Conservation (phyloP, 2,329 filamentous ascomycete genomes). For the Lecanicillium sp. region DNA sequence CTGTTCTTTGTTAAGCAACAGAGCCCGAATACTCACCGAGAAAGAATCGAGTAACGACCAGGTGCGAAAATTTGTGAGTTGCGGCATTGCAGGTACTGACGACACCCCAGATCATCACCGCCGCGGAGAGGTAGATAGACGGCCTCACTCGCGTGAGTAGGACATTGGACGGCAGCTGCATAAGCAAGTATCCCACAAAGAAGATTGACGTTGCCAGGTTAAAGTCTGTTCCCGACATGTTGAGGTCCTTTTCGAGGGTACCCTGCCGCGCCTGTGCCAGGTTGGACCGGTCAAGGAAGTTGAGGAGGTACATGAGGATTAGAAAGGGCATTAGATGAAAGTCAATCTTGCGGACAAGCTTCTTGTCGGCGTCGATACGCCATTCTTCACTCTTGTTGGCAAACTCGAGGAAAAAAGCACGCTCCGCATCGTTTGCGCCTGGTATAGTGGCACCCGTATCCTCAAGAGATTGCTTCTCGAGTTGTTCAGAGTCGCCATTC, state of each 20-base stretch:
- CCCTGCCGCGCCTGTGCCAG: conserved; percentile 27
- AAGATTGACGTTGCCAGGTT: conserved; percentile 53
- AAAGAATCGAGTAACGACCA: conserved; percentile 39
- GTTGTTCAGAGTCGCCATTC: not conserved
- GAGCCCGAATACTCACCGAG: conserved; percentile 17
- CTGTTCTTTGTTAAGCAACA: not conserved
- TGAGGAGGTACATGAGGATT: conserved; percentile 47
- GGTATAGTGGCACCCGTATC: not conserved
- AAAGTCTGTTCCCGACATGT: conserved; percentile 47
- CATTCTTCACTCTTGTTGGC: conserved; percentile 1
- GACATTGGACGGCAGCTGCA: conserved; percentile 55
- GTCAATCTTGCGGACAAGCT: conserved; percentile 42
- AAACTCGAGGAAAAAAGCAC: not conserved
- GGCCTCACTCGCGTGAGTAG: conserved; percentile 45
- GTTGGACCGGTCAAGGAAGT: conserved; percentile 43
- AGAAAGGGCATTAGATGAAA: conserved; percentile 41
- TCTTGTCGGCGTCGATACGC: conserved; percentile 14
- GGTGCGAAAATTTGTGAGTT: conserved; percentile 28
- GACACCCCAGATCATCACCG: conserved; percentile 33
- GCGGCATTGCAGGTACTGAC: conserved; percentile 39
- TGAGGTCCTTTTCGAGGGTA: conserved; percentile 48
- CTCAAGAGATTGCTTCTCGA: not conserved
- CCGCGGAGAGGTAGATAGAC: conserved; percentile 41
- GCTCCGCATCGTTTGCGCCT: not conserved
- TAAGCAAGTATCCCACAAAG: conserved; percentile 52